Base-by-base conservation (phyloP, 2,329 filamentous ascomycete genomes). In the Cordyceps farinosa region DNA sequence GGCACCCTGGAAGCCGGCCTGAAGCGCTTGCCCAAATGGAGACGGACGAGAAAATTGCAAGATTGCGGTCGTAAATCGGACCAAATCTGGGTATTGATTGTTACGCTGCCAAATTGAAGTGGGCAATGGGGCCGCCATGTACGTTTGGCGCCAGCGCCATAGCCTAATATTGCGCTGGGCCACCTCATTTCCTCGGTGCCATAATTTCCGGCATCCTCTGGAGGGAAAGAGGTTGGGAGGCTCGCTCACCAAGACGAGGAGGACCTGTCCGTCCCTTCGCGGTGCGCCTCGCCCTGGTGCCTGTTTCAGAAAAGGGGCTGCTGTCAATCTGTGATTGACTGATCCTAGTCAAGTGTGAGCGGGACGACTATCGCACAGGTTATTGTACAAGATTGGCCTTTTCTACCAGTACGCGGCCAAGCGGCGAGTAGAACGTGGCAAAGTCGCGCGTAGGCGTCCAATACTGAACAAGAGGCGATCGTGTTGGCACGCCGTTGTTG, bases 101-200 rank as follows among this genome's bases (percentile, higher is more conserved):
- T 62, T 17, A 56, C 52, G 34, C 42, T 56, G 50, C 42, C 44
- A 62, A 62, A 62, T 57, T 62, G 60, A 17, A 62, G 48, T 61
- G 58, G 58, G 29, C 45, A 30, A 34, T 44, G 38, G 56, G 45
- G 30, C 50, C 59, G 50, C 40, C 30, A 48, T 55, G 17, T 30
- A 30, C 17, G 32, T 62, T 54, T 54, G 32, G 59, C 52, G 52
- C 60, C 44, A 40, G 44, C 42, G 34, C 50, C 52, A 54, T 32
- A 54, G 27, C 51, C 47, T 52, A 51, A 32, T 22, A 57, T 57
- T 36, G 40, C 38, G 34, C 60, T 50, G 51, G 51, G 51, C 42
- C 42, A 62, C 32, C 44, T 62, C 52, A 62, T 62, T 56, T 56
- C 52, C 52, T 42, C 45, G 44, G 32, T 10, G 32, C 27, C 34